Base-by-base conservation (phyloP, 257 asterid species). In the Solanum chmielewskii region DNA sequence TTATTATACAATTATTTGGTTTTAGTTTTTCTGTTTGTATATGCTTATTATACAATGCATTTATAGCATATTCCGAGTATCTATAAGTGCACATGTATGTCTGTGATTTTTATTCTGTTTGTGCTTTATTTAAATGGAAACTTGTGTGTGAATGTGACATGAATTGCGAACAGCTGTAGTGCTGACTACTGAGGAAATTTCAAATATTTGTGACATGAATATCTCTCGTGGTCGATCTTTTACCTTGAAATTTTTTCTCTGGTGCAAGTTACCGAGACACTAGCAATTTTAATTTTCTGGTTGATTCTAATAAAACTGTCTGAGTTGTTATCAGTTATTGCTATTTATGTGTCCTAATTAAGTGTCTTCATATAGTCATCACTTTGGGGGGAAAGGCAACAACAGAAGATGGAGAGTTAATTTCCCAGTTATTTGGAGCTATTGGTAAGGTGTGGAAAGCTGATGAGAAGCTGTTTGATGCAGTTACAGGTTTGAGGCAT, bases 401-500 rank as follows among this genome's bases (percentile, higher is more conserved):
- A n/a, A 89, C 93, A 89, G 95, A 92, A 29, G 99, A 97, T 37
- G 99, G 95, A 74, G 95, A 94, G 56, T 86, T 93, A 81, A 94
- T 97, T 37, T 20, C 96, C 66, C 91, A 85, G 80, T 52, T 97
- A 83, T 97, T 97, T 91, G 99, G 98, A 85, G 95, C 97, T 52
- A 91, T 95, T 59, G 99, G 99, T 16, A 97, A 93, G 93, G 96
- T 97, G 83, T 97, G 99, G 99, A 94, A 91, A 85, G 95, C 98
- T 84, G 94, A 94, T 81, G 99, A 97, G 90, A 97, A 97, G 83
- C 91, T 88, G 16, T 94, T 96, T 91, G 99, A 97, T 89, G 99
- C 98, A 44, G 82, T 97, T 77, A 97, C 99, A 71, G 99, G 98
- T 85, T 91, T 95, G 37, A 95, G 99, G 99, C 92, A 81, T 87